Evolutionary conservation across 2,329 filamentous ascomycete species (phyloP), one percentile per base, ranked within the genome.

Genomic region (Monilinia aucupariae): DNA sequence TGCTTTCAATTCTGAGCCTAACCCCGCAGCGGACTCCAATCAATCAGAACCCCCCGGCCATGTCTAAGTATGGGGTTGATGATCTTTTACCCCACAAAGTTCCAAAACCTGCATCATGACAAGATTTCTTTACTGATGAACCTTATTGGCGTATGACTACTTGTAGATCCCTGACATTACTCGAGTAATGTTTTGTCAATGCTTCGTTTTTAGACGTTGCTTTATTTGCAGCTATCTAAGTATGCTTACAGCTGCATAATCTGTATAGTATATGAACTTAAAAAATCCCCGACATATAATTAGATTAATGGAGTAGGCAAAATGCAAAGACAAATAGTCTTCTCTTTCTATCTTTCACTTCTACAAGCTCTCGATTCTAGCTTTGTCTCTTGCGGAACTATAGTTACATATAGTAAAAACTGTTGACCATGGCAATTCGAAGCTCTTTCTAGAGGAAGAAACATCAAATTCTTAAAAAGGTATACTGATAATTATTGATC

Each of bases 361-460:
- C 27, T 32, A 2, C 27, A 5, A 22, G 43, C 22, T 22, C 17
- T 45, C 7, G 10, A n/a, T n/a, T 4, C 6, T 32, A 22, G 20
- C 27, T n/a, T 22, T 45, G 25, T n/a, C 12, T 32, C 3, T 45
- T 27, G 53, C 45, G 25, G 45, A 45, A 32, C 1, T 15, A 15
- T n/a, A n/a, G n/a, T n/a, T n/a, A n/a, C 20, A 32, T 22, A 32
- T 32, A 55, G 20, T 13, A 30, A 32, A 9, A 55, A 9, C 13
- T 32, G 8, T n/a, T 27, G 17, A 62, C 41, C 45, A 53, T 59
- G 62, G 54, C 47, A 48, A 56, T 56, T n/a, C 37, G 63, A 25
- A 39, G 62, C 54, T 48, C 41, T 43, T 30, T 27, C 20, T 22
- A 30, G 37, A 3, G 74, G 70, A 15, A 51, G 27, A 2, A n/a